phyloP scores from a whole-genome alignment of 176 grass and related monocot genomes.

The Triticum timopheevii region DNA sequence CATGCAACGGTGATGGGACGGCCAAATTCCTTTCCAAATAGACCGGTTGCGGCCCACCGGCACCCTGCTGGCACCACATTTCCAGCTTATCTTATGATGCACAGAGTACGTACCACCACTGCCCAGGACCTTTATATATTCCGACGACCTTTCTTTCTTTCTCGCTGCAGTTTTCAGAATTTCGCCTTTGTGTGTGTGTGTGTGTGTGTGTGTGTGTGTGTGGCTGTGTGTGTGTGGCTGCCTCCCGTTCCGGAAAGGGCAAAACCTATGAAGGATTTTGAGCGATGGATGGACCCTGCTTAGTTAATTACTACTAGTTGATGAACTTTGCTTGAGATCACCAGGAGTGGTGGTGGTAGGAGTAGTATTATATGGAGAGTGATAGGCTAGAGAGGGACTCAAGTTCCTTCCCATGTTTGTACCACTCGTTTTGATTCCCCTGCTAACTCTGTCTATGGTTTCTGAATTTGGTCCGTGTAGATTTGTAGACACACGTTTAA shows the following conservation, averaged over 20 bases:
- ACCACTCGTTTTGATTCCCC: neutral
- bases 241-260: slow-evolving; percentile 11
- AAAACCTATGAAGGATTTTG: slow-evolving; percentile 8
- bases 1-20: neutral
- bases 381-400: no score
- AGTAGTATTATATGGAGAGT: no score
- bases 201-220: no score
- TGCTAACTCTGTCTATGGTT: no score
- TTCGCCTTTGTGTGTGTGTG: neutral
- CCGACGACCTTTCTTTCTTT: neutral
- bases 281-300: neutral
- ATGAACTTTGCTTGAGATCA: neutral
- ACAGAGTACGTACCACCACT: neutral
- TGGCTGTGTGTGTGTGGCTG: neutral
- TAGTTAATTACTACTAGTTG: neutral
- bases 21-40: slow-evolving; percentile 5
- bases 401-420: slow-evolving; percentile 22
- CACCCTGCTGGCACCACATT: neutral
- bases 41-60: neutral
- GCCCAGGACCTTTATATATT: neutral
- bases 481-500: no score
- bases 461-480: no score
- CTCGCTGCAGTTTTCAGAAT: neutral
- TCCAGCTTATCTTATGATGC: neutral
- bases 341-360: neutral